Evolutionary conservation across 2,329 filamentous ascomycete species (phyloP).

Genomic region (Penicillium sp.): DNA sequence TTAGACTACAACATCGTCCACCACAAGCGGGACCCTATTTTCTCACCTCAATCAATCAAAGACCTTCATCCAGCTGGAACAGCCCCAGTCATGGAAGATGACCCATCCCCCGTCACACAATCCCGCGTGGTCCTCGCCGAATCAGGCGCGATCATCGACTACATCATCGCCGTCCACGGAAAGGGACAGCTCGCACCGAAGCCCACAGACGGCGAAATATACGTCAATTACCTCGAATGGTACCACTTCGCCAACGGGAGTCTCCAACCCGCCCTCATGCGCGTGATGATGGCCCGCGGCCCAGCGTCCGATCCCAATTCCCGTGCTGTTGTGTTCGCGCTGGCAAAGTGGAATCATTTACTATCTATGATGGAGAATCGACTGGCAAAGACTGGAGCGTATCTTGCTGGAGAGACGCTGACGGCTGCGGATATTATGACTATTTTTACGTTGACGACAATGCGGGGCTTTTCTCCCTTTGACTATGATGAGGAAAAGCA

Average conservation of each 20-base stretch:
- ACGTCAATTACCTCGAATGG: slow-evolving; percentile 28
- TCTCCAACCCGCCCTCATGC: slow-evolving; percentile 22
- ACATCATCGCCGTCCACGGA: slow-evolving; percentile 27
- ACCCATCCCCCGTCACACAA: slow-evolving; percentile 25
- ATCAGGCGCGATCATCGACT: slow-evolving; percentile 28
- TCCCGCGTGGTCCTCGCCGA: slow-evolving; percentile 24
- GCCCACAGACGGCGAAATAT: slow-evolving; percentile 25
- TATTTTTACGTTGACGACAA: slow-evolving; percentile 27
- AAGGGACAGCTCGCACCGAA: slow-evolving; percentile 23
- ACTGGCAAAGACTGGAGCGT: slow-evolving; percentile 25
- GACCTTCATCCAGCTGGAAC: slow-evolving; percentile 27
- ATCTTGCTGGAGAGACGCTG: slow-evolving; percentile 25
- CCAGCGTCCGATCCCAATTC: slow-evolving; percentile 13
- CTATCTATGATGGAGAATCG: slow-evolving; percentile 24
- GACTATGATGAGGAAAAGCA: slow-evolving; percentile 25
- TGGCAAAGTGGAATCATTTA: slow-evolving; percentile 14
- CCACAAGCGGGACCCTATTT: slow-evolving; percentile 29
- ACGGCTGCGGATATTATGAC: slow-evolving; percentile 30
- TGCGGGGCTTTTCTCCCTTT: slow-evolving; percentile 25
- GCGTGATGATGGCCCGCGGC: slow-evolving; percentile 19
- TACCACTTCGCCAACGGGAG: slow-evolving; percentile 29
- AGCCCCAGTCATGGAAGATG: slow-evolving; percentile 29
- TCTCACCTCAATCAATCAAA: slow-evolving; percentile 28
- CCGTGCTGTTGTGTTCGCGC: slow-evolving; percentile 8
- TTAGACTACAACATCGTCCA: slow-evolving; percentile 25